Evolutionary conservation across 2,329 filamentous ascomycete genomes (phyloP).

Genomic region (Cryoendolithus antarcticus): DNA sequence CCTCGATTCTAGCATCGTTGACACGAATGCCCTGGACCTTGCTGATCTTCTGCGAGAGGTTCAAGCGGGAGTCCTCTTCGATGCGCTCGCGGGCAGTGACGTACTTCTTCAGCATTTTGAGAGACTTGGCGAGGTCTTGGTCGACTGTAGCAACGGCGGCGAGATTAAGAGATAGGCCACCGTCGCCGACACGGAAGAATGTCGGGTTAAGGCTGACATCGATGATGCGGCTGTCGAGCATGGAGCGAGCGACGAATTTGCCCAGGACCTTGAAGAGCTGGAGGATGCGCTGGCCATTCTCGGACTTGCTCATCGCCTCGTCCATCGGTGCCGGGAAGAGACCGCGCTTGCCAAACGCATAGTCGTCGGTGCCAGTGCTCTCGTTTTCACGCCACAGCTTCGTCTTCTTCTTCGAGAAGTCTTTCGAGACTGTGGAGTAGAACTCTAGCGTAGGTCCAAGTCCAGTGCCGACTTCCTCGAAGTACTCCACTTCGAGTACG

Average conservation of each 20-base stretch:
- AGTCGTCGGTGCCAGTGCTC: slow-evolving; percentile 58
- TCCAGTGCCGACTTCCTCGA: slow-evolving; percentile 94
- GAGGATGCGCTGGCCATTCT: slow-evolving; percentile 76
- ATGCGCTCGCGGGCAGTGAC: slow-evolving; percentile 70
- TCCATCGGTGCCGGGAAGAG: slow-evolving; percentile 88
- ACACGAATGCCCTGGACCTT: slow-evolving; percentile 59
- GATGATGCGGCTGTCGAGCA: slow-evolving; percentile 96
- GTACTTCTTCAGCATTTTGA: slow-evolving; percentile 80
- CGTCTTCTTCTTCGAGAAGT: slow-evolving; percentile 94
- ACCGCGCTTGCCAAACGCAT: slow-evolving; percentile 70
- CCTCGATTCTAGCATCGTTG: slow-evolving; percentile 68
- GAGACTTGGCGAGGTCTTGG: slow-evolving; percentile 67
- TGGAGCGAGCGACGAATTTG: slow-evolving; percentile 93
- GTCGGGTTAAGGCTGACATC: slow-evolving; percentile 95
- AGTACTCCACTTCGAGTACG: slow-evolving; percentile 94
- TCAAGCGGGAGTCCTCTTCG: slow-evolving; percentile 56
- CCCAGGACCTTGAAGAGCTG: slow-evolving; percentile 86
- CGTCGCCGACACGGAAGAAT: slow-evolving; percentile 88
- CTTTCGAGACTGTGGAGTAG: slow-evolving; percentile 92
- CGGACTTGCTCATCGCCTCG: slow-evolving; percentile 57
- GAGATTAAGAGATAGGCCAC: slow-evolving; percentile 53
- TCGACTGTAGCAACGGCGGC: slow-evolving; percentile 86
- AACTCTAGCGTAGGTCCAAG: slow-evolving; percentile 93
- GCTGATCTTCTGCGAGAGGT: slow-evolving; percentile 55
- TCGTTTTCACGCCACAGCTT: slow-evolving; percentile 95